Evolutionary conservation across 192 early-diverging fungal species (phyloP).

Genomic region (Coemansia sp.): DNA sequence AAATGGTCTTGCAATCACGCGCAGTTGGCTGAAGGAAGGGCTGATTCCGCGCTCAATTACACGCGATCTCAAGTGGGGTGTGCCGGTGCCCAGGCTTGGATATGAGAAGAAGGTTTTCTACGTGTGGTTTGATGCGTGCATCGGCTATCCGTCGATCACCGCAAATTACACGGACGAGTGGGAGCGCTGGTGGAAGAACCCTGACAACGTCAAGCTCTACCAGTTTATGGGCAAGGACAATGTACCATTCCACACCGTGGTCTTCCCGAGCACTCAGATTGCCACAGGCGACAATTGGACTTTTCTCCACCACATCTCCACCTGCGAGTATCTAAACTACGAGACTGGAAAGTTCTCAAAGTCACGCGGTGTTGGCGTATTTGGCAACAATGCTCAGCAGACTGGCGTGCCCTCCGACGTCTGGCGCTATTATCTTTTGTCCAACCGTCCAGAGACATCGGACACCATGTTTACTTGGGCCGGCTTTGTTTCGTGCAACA

Average conservation of each 20-base stretch:
- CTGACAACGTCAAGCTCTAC: constrained; percentile 89
- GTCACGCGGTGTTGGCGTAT: constrained; percentile 92
- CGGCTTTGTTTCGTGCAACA: constrained; percentile 91
- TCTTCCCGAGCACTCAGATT: constrained; percentile 89
- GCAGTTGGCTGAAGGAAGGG: constrained; percentile 92
- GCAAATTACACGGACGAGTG: constrained; percentile 92
- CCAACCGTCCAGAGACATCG: constrained; percentile 86
- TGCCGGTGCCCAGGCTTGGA: constrained; percentile 81
- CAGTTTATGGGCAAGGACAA: constrained; percentile 99
- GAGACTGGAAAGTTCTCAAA: constrained; percentile 97
- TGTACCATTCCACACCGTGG: constrained; percentile 97
- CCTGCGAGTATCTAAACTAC: constrained; percentile 97
- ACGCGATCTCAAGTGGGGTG: constrained; percentile 98
- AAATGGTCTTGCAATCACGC: constrained; percentile 86
- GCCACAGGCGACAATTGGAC: constrained; percentile 91
- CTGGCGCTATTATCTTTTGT: constrained; percentile 96
- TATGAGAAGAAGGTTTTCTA: constrained; percentile 95
- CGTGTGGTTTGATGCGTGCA: constrained; percentile 99
- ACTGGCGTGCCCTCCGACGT: constrained; percentile 88
- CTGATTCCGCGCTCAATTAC: constrained; percentile 93
- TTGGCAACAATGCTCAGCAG: constrained; percentile 92
- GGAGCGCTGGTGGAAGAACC: constrained; percentile 99
- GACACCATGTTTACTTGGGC: constrained; percentile 94
- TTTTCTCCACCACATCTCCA: constrained; percentile 84
- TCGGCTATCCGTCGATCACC: constrained; percentile 97